phyloP scores from a whole-genome alignment of 2,329 filamentous ascomycete genomes.

The Juglanconis sp. region DNA sequence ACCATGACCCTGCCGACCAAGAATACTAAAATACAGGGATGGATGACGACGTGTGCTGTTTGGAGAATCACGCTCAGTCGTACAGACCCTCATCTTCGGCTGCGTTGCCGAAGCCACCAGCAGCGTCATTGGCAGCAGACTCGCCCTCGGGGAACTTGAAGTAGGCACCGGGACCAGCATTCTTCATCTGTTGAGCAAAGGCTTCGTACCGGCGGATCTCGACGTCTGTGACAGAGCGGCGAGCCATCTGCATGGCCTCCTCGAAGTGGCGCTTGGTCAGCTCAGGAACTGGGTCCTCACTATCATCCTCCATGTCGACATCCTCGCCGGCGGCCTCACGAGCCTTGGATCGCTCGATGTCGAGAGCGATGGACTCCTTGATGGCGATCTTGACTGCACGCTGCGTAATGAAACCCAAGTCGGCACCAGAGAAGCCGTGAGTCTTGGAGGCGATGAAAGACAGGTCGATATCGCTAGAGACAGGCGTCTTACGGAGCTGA shows the following conservation, averaged over 20 bases:
- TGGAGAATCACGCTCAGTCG: conserved; percentile 58
- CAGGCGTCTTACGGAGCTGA: conserved; percentile 96
- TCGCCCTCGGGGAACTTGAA: conserved; percentile 87
- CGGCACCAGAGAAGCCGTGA: conserved; percentile 98
- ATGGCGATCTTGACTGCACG: conserved; percentile 99
- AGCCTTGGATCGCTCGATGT: conserved; percentile 88
- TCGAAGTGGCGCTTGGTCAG: conserved; percentile 96
- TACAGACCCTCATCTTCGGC: conserved; percentile 97
- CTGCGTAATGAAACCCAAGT: conserved; percentile 98
- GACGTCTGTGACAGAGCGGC: conserved; percentile 90
- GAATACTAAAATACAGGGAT: conserved; percentile 47
- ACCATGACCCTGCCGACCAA: conserved; percentile 2
- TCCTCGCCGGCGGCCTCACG: conserved; percentile 82
- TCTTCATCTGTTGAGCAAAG: conserved; percentile 99
- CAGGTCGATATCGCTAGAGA: conserved; percentile 82
- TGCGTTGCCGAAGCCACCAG: conserved; percentile 72
- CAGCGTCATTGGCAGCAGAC: conserved; percentile 63
- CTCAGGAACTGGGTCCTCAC: conserved; percentile 90
- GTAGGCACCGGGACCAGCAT: conserved; percentile 88
- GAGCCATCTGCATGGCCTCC: conserved; percentile 94
- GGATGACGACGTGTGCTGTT: conserved; percentile 20
- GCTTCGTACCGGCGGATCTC: conserved; percentile 98
- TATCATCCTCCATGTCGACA: conserved; percentile 78
- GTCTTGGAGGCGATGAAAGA: conserved; percentile 93
- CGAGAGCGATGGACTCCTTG: conserved; percentile 86